A percentile compares a stretch with the other conserved stretches of the same genome.
Conservation (phyloP, 2,329 filamentous ascomycete species). For the Kalaharituber pfeilii region DNA sequence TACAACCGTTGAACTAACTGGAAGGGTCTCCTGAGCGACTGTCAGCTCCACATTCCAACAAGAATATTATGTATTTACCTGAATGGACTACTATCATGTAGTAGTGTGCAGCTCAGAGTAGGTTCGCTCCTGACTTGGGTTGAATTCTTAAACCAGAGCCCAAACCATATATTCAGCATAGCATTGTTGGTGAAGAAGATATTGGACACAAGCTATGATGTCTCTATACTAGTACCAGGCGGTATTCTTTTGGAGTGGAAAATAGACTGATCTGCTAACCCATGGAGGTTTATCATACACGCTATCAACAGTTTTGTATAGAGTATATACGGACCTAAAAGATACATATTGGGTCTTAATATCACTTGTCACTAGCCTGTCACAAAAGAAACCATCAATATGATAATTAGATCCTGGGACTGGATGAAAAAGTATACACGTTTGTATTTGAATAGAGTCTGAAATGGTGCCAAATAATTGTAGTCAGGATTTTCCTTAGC, state of each 20-base stretch:
- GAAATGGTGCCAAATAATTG: neutral
- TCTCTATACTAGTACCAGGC: neutral
- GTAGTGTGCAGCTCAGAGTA: slow-evolving; percentile 2
- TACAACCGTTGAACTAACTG: neutral
- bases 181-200: neutral
- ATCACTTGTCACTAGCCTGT: neutral
- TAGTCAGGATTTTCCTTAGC: neutral
- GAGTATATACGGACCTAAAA: neutral
- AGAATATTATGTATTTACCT: too few relatives aligned
- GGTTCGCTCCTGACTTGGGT: neutral
- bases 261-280: neutral
- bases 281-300: neutral
- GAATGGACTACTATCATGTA: slow-evolving; percentile 18
- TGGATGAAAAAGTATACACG: neutral
- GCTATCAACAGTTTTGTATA: neutral
- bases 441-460: neutral
- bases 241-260: neutral
- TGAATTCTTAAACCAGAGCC: neutral
- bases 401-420: neutral
- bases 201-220: neutral
- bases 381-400: neutral
- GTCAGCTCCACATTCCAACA: too few relatives aligned
- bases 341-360: neutral
- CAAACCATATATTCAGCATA: neutral
- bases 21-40: neutral